These are phyloP conservation scores for Scutellaria minor DNA, from an alignment of 257 asterid species.

Conservation along the genomic window DNA sequence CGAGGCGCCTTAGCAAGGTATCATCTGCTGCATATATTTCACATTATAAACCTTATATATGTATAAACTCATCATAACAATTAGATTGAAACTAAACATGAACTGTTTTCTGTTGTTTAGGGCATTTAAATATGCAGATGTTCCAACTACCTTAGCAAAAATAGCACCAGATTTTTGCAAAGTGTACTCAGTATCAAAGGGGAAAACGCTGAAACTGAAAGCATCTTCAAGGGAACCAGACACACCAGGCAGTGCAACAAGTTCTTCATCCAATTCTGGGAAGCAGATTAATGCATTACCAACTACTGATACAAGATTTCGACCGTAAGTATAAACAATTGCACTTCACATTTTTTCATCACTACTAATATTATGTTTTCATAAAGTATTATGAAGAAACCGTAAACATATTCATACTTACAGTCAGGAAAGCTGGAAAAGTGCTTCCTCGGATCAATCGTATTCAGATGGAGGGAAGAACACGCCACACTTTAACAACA, in stretches of 20 bases:
- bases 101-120: constrained; percentile 38
- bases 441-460: constrained; percentile 43
- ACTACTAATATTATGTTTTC: no score
- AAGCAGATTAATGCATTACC: constrained; percentile 25
- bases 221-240: constrained; percentile 47
- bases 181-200: constrained; percentile 62
- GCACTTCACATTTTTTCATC: no score
- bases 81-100: neutral
- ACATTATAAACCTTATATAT: neutral
- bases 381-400: no score
- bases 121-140: constrained; percentile 71
- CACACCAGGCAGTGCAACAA: constrained; percentile 40
- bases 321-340: constrained; percentile 41
- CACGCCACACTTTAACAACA: constrained; percentile 30
- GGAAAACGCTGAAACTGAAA: constrained; percentile 51
- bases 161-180: constrained; percentile 70
- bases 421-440: constrained; percentile 64
- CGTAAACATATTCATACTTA: no score
- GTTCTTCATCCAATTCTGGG: constrained; percentile 28
- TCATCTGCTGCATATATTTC: neutral
- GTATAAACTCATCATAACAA: neutral
- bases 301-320: constrained; percentile 26
- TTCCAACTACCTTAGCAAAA: constrained; percentile 55
- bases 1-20: constrained; percentile 72
- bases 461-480: constrained; percentile 44